These are phyloP conservation scores for Aspergillus eucalypticola DNA, from an alignment of 2,329 filamentous ascomycete species.

Conservation along the genomic window DNA sequence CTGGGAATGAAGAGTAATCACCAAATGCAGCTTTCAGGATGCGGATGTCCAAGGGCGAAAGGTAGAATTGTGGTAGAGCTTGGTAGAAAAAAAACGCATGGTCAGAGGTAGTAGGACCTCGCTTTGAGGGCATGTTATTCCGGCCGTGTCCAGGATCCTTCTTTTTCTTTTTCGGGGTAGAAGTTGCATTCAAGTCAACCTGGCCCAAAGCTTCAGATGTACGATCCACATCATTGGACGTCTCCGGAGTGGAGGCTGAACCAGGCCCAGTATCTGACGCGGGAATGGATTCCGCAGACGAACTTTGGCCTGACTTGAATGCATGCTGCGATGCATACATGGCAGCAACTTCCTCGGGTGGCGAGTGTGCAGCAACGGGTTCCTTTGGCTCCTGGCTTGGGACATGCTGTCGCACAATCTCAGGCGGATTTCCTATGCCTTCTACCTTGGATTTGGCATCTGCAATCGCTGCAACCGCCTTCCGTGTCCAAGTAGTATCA, in stretches of 20 bases:
- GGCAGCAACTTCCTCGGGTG: slow-evolving; percentile 49
- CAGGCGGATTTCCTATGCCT: slow-evolving; percentile 66
- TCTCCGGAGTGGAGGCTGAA: slow-evolving; percentile 13
- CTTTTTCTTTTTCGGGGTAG: slow-evolving; percentile 26
- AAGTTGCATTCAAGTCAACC: slow-evolving; percentile 20
- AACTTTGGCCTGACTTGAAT: slow-evolving; percentile 46
- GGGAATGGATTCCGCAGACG: slow-evolving; percentile 27
- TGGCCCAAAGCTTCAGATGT: slow-evolving; percentile 28
- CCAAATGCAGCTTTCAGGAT: slow-evolving; percentile 89
- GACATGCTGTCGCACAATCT: slow-evolving; percentile 52
- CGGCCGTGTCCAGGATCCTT: slow-evolving; percentile 19
- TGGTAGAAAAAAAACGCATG: slow-evolving; percentile 81
- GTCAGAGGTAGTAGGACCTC: slow-evolving; percentile 50
- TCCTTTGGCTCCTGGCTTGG: slow-evolving; percentile 51
- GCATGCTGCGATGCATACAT: slow-evolving; percentile 55
- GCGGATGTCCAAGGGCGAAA: slow-evolving; percentile 86
- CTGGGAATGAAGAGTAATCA: slow-evolving; percentile 77
- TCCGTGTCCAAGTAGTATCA: slow-evolving; percentile 88
- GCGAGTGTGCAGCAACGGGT: slow-evolving; percentile 52
- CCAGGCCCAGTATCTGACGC: slow-evolving; percentile 13
- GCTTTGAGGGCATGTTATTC: slow-evolving; percentile 14
- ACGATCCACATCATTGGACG: slow-evolving; percentile 23
- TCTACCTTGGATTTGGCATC: slow-evolving; percentile 74
- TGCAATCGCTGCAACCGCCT: slow-evolving; percentile 73
- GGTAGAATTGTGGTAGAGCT: slow-evolving; percentile 80